These are phyloP conservation scores for Kuraishia hungarica DNA, from an alignment of 805 yeast species.

Conservation along the genomic window DNA sequence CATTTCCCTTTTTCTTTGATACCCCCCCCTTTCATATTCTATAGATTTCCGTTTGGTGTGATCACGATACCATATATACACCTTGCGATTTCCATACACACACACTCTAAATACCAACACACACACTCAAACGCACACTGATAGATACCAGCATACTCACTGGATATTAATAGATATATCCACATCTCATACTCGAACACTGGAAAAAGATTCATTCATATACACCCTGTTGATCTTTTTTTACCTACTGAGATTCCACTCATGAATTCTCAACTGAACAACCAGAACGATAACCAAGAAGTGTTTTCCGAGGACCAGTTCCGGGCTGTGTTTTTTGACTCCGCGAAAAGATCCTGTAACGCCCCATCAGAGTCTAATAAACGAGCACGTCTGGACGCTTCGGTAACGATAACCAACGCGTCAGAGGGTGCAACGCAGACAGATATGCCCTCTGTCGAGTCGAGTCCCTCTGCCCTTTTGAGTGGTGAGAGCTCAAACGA, in stretches of 20 bases:
- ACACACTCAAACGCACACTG: background rate
- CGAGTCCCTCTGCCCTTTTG: constrained; percentile 11
- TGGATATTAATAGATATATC: background rate
- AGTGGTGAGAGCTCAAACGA: constrained; percentile 7
- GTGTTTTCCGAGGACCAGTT: constrained; percentile 22
- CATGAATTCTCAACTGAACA: constrained; percentile 31
- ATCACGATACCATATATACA: background rate
- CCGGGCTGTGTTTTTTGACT: constrained; percentile 18
- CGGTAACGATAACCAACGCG: constrained; percentile 11
- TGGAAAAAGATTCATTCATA: background rate
- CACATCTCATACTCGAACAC: background rate
- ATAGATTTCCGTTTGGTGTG: background rate
- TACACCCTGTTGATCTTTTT: background rate
- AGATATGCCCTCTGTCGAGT: constrained; percentile 11
- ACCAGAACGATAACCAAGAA: constrained; percentile 27
- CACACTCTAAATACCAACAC: background rate
- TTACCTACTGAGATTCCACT: background rate
- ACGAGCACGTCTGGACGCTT: constrained; percentile 21
- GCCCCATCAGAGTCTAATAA: constrained; percentile 17
- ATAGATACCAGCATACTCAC: background rate
- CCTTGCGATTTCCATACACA: background rate
- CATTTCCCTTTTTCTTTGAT: background rate
- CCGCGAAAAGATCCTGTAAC: constrained; percentile 12
- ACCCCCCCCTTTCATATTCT: background rate
- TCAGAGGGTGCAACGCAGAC: constrained; percentile 20